Percentiles rank a stretch among this genome's conserved stretches.
These are phyloP conservation scores for Echium plantagineum DNA, from an alignment of 257 asterid genomes.

Conservation along the genomic window DNA sequence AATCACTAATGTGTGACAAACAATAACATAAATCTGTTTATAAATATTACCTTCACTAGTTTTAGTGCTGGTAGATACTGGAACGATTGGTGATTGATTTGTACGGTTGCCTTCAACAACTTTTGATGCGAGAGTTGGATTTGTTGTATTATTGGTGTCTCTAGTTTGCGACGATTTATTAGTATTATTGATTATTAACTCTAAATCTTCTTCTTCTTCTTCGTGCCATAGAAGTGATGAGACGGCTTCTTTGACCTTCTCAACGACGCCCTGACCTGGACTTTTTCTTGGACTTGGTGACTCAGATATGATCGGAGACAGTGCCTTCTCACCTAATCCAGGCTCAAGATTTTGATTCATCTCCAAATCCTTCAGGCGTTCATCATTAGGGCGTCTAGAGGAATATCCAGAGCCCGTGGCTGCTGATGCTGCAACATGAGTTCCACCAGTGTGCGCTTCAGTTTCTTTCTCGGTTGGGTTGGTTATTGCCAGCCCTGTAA, in stretches of 20 bases:
- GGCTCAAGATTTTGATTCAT: constrained; percentile 57
- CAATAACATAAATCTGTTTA: neutral
- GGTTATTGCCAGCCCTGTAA: constrained; percentile 30
- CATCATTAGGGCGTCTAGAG: neutral
- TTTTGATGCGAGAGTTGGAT: constrained; percentile 14
- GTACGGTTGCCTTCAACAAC: constrained; percentile 14
- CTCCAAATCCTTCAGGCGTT: constrained; percentile 10
- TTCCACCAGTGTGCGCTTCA: neutral
- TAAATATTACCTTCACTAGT: constrained; percentile 41
- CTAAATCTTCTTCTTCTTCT: constrained; percentile 7
- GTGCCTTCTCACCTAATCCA: constrained; percentile 81
- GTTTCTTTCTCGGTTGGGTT: constrained; percentile 15
- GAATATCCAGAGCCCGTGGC: constrained; percentile 1
- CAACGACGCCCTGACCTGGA: constrained; percentile 48
- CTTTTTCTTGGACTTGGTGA: constrained; percentile 63
- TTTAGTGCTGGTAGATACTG: constrained; percentile 31
- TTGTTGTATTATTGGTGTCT: constrained; percentile 9
- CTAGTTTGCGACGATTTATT: constrained; percentile 17
- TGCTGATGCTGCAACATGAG: constrained; percentile 5
- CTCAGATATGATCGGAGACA: constrained; percentile 76
- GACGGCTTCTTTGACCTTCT: constrained; percentile 64
- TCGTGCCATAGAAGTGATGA: constrained; percentile 58
- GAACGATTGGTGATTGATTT: constrained; percentile 32
- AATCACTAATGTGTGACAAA: neutral
- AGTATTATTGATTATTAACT: constrained; percentile 12